phyloP scores from a whole-genome alignment of 257 asterid genomes.

The Misopates orontium region DNA sequence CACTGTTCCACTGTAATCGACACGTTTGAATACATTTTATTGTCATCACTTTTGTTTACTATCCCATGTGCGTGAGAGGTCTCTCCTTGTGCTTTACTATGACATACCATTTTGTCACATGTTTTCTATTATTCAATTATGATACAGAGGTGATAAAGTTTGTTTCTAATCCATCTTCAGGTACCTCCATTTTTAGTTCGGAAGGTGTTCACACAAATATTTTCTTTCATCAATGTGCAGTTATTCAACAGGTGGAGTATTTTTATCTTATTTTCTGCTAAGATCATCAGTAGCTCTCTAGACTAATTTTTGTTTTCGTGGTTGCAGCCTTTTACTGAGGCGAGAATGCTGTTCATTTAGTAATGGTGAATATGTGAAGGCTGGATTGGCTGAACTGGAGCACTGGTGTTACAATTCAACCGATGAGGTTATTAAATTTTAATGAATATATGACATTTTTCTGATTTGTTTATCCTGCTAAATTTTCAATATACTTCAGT shows the following conservation, averaged over 20 bases:
- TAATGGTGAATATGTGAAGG: constrained; percentile 97
- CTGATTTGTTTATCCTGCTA: constrained; percentile 28
- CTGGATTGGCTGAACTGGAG: constrained; percentile 97
- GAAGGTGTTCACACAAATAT: constrained; percentile 88
- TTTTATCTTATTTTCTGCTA: constrained; percentile 12
- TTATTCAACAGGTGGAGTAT: constrained; percentile 81
- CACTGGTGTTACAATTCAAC: constrained; percentile 99
- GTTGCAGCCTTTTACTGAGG: constrained; percentile 80
- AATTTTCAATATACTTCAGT: constrained; percentile 54
- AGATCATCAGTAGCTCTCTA: constrained; percentile 10
- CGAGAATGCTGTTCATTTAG: constrained; percentile 99
- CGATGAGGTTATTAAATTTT: constrained; percentile 65
- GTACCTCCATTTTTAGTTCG: constrained; percentile 97
- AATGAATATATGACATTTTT: constrained; percentile 5
- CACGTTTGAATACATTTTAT: too few species aligned
- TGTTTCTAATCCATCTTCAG: constrained; percentile 43
- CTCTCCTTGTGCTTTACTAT: background rate
- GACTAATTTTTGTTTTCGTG: constrained; percentile 22
- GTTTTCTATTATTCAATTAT: constrained; percentile 14
- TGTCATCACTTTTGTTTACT: background rate
- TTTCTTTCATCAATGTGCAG: constrained; percentile 96
- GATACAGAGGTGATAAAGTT: constrained; percentile 11
- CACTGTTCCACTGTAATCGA: too few species aligned
- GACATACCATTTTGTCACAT: constrained; percentile 2
- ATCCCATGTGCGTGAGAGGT: background rate